These are phyloP conservation scores for Citrullus amarus DNA, from an alignment of 306 rosid species.

Conservation along the genomic window DNA sequence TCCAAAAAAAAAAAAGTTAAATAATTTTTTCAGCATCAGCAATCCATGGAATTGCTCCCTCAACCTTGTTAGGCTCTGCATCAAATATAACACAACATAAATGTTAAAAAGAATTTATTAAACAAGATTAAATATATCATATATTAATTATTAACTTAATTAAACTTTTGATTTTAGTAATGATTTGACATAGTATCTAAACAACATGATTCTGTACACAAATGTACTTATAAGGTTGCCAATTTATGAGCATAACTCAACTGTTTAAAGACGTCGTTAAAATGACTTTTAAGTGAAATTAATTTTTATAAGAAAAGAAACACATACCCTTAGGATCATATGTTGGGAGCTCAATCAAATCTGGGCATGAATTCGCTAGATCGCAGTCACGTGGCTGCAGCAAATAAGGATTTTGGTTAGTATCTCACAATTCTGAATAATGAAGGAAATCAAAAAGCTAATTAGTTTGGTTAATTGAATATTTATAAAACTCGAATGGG, in stretches of 20 bases:
- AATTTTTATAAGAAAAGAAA: background rate
- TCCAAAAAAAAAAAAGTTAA: background rate
- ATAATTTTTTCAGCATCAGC: background rate
- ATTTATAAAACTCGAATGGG: too few species aligned
- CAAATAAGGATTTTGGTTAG: background rate
- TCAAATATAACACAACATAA: background rate
- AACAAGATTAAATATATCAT: background rate
- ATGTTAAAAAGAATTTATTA: background rate
- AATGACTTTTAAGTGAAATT: too few species aligned
- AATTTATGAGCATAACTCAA: too few species aligned
- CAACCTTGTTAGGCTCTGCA: background rate
- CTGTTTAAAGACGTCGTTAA: too few species aligned
- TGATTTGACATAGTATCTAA: too few species aligned
- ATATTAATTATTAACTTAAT: too few species aligned
- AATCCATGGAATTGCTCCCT: constrained; percentile 1
- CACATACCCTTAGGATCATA: background rate
- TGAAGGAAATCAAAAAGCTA: too few species aligned
- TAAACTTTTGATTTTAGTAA: too few species aligned
- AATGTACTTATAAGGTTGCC: too few species aligned
- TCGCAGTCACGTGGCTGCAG: background rate
- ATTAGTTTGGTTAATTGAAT: too few species aligned
- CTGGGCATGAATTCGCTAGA: background rate
- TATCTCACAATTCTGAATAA: too few species aligned
- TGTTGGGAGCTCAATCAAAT: background rate
- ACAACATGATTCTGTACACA: too few species aligned